A percentile compares a stretch with the other conserved stretches of the same genome.
Conservation (phyloP, 257 asterid species). For the Przewalskia tangutica region DNA sequence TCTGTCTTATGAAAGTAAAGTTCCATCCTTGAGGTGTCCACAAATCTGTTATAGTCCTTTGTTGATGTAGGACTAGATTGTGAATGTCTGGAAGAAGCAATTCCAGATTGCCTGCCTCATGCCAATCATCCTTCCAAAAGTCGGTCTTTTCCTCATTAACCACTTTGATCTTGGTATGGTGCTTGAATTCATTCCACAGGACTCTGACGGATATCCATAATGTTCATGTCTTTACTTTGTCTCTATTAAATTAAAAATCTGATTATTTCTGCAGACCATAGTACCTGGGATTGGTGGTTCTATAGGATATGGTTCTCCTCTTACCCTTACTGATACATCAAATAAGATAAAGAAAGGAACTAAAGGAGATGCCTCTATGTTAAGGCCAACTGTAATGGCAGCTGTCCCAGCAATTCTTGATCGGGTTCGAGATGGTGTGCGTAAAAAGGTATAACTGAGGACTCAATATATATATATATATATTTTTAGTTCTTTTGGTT, state of each 20-base stretch:
- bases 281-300: conserved; percentile 77
- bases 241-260: background rate
- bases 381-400: conserved; percentile 83
- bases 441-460: conserved; percentile 57
- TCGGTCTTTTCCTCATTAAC: too few species aligned
- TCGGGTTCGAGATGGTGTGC: conserved; percentile 96
- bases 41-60: too few species aligned
- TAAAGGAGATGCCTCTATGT: conserved; percentile 77
- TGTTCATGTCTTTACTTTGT: background rate
- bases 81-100: too few species aligned
- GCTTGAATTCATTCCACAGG: too few species aligned
- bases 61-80: too few species aligned
- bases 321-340: conserved; percentile 93
- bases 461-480: background rate
- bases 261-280: conserved; percentile 41
- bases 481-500: conserved; percentile 3
- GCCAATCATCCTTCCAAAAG: too few species aligned
- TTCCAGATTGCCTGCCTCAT: too few species aligned
- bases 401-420: conserved; percentile 98
- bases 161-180: too few species aligned
- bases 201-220: too few species aligned
- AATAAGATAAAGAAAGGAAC: conserved; percentile 92
- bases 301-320: conserved; percentile 94
- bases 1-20: too few species aligned
- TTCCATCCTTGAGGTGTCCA: too few species aligned